Percentiles rank a stretch among this genome's conserved stretches.
Conservation (phyloP, 176 grass and related monocot genomes). For the Musa acuminata region DNA sequence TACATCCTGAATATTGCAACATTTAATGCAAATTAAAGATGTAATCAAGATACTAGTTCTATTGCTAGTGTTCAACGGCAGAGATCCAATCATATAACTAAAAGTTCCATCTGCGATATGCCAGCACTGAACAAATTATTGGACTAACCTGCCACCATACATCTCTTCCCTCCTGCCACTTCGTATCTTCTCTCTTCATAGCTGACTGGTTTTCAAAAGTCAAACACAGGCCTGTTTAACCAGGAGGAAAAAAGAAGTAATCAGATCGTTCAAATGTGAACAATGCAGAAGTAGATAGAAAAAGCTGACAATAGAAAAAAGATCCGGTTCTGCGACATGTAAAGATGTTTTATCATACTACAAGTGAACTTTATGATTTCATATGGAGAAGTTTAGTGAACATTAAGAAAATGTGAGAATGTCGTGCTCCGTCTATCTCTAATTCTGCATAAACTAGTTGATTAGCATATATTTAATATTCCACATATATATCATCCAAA, state of each 20-base stretch:
- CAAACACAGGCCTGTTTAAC: conserved; percentile 64
- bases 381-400: not conserved
- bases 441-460: not conserved
- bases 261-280: not conserved
- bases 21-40: not conserved
- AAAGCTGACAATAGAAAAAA: not conserved
- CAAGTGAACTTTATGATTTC: not conserved
- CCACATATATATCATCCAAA: not conserved
- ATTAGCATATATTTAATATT: no score
- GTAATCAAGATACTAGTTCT: not conserved
- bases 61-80: not conserved
- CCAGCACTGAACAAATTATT: not conserved
- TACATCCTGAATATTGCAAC: conserved; percentile 44
- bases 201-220: conserved; percentile 70
- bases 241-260: not conserved
- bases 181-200: conserved; percentile 69
- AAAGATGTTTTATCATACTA: not conserved
- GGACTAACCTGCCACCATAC: conserved; percentile 87
- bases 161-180: conserved; percentile 64
- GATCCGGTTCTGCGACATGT: not conserved
- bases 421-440: not conserved
- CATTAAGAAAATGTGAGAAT: not conserved
- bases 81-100: not conserved
- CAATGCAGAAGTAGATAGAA: not conserved
- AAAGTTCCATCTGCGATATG: not conserved